phyloP scores from a whole-genome alignment of 805 yeast species.

The Metschnikowia corniflorae region DNA sequence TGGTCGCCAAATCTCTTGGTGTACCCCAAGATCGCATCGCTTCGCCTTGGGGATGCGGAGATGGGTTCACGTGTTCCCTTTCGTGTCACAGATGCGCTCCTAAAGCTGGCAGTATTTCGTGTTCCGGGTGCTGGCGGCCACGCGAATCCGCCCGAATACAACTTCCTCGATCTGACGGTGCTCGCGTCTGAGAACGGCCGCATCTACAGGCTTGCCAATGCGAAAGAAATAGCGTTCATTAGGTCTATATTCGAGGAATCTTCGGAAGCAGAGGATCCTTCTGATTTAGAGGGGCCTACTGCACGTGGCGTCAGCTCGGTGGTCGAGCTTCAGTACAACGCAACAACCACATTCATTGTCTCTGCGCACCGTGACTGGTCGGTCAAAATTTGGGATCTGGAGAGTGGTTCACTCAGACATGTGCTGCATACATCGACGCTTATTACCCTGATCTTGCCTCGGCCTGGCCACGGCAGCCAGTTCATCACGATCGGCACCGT shows the following conservation, averaged over 20 bases:
- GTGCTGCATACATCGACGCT: constrained; percentile 15
- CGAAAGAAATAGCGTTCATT: constrained; percentile 7
- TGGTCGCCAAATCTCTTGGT: constrained; percentile 22
- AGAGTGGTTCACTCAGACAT: constrained; percentile 3
- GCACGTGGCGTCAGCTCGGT: constrained; percentile 8
- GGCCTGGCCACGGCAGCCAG: constrained; percentile 14
- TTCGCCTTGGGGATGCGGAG: constrained; percentile 5
- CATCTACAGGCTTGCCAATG: constrained; percentile 10
- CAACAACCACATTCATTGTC: constrained; percentile 8
- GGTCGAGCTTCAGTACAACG: constrained; percentile 9
- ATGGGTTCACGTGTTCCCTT: constrained; percentile 1
- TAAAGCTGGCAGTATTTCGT: constrained; percentile 3
- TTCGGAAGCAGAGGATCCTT: constrained; percentile 1
- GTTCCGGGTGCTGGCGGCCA: constrained; percentile 4
- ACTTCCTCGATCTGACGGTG: constrained; percentile 12
- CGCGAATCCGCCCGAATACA: constrained; percentile 14
- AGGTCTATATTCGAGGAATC: not conserved
- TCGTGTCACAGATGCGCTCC: constrained; percentile 2
- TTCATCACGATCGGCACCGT: constrained; percentile 13
- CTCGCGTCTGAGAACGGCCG: constrained; percentile 11
- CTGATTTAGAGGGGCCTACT: no score
- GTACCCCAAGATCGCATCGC: constrained; percentile 17
- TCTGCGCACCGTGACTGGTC: constrained; percentile 18
- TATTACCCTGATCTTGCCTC: constrained; percentile 7
- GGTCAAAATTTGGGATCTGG: constrained; percentile 14